phyloP scores from a whole-genome alignment of 164 flowering plant species.

The Umbilicus rupestris region DNA sequence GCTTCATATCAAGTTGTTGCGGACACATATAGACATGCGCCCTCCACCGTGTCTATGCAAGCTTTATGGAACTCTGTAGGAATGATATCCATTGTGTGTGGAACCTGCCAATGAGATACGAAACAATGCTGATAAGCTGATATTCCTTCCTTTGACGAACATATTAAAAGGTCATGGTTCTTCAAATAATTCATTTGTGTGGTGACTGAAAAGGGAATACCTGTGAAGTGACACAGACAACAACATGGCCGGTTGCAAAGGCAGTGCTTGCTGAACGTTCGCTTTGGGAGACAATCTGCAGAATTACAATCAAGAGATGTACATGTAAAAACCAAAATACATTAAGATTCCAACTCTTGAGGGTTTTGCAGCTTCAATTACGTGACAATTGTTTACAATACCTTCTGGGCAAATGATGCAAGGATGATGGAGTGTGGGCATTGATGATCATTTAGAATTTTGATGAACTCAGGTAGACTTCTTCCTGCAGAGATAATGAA shows the following conservation, averaged over 20 bases:
- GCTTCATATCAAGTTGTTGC: no score
- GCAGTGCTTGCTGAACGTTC: constrained; percentile 31
- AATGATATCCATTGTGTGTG: constrained; percentile 65
- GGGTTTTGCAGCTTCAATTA: not conserved
- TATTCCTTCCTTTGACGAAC: not conserved
- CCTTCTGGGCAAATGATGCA: constrained; percentile 73
- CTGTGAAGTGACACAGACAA: constrained; percentile 69
- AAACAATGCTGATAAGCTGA: not conserved
- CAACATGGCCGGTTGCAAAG: constrained; percentile 53
- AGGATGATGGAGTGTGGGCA: constrained; percentile 61
- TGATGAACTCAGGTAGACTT: constrained; percentile 51
- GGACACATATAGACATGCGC: no score
- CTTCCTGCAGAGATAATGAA: constrained; percentile 28
- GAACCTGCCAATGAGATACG: constrained; percentile 37
- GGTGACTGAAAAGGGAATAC: constrained; percentile 18
- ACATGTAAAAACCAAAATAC: not conserved
- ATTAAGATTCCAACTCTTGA: not conserved
- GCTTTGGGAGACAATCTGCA: constrained; percentile 57
- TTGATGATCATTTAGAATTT: constrained; percentile 41
- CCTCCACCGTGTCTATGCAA: constrained; percentile 85
- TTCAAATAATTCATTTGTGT: not conserved
- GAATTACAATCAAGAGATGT: constrained; percentile 7
- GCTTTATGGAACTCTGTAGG: constrained; percentile 79
- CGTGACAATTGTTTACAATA: constrained; percentile 12
- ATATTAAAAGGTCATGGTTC: not conserved